A percentile compares a stretch with the other conserved stretches of the same genome.
Evolutionary conservation across 768 basidiomycete genomes (phyloP).

Genomic region (Suillus alpinus): DNA sequence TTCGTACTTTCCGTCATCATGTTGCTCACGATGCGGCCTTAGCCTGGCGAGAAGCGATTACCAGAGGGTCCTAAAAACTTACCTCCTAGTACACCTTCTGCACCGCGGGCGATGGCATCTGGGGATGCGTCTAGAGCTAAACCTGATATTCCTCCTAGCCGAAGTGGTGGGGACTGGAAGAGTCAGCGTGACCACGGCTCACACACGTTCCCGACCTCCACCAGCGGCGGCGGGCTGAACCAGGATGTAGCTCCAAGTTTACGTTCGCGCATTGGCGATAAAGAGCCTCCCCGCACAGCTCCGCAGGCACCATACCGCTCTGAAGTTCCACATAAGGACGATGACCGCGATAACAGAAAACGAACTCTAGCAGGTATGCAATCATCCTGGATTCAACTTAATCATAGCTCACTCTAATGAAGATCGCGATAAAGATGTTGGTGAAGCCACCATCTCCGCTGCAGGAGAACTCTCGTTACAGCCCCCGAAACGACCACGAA

Average conservation of each 20-base stretch:
- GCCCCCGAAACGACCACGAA: conserved; percentile 59
- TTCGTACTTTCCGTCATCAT: background rate
- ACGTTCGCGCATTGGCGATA: conserved; percentile 60
- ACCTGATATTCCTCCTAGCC: conserved; percentile 34
- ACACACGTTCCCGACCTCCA: conserved; percentile 21
- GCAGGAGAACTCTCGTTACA: conserved; percentile 37
- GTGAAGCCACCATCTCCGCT: conserved; percentile 33
- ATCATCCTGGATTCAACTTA: conserved; percentile 1
- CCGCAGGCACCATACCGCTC: conserved; percentile 46
- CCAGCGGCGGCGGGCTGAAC: conserved; percentile 15
- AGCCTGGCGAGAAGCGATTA: conserved; percentile 55
- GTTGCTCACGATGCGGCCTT: conserved; percentile 9
- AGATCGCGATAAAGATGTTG: conserved; percentile 66
- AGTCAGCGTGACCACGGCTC: conserved; percentile 33
- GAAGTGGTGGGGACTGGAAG: conserved; percentile 52
- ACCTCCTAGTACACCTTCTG: conserved; percentile 63
- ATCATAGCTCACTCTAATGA: conserved; percentile 8
- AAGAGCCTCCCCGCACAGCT: conserved; percentile 42
- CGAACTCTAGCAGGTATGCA: conserved; percentile 65
- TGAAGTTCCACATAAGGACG: conserved; percentile 49
- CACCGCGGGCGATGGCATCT: conserved; percentile 67
- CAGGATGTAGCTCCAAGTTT: conserved; percentile 36
- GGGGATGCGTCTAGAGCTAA: conserved; percentile 43
- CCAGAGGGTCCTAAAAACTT: conserved; percentile 54
- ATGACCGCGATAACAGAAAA: conserved; percentile 69